These are phyloP conservation scores for Xylaria sp. DNA, from an alignment of 2,329 filamentous ascomycete species.

Conservation along the genomic window DNA sequence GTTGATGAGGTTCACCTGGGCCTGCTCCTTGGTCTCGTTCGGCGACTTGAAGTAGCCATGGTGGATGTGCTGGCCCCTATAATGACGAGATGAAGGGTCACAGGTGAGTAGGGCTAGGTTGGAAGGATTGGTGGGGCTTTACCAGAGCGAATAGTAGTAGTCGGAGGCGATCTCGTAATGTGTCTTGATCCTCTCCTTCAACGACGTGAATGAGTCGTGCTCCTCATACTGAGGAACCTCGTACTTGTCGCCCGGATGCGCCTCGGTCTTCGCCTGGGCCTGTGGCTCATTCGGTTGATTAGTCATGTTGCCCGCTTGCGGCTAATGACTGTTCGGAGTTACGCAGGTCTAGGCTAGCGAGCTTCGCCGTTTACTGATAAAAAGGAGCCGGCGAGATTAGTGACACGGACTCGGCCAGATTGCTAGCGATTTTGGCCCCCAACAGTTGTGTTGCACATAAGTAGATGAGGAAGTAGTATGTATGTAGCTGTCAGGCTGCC, in stretches of 20 bases:
- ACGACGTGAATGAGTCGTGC: slow-evolving; percentile 35
- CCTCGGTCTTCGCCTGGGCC: neutral
- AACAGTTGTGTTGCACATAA: too few relatives aligned
- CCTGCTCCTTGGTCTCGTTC: slow-evolving; percentile 58
- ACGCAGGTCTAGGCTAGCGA: neutral
- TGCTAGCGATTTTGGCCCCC: too few relatives aligned
- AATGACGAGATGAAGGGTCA: neutral
- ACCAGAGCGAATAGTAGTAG: slow-evolving; percentile 65
- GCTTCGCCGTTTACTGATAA: neutral
- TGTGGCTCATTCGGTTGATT: neutral
- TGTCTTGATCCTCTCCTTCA: slow-evolving; percentile 61
- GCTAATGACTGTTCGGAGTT: neutral
- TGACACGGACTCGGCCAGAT: too few relatives aligned
- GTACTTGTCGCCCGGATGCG: slow-evolving; percentile 35
- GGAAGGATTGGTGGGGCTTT: slow-evolving; percentile 25
- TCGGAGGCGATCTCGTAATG: slow-evolving; percentile 65
- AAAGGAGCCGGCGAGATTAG: neutral
- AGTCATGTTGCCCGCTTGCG: neutral
- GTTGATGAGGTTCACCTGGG: slow-evolving; percentile 59
- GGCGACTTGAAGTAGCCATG: slow-evolving; percentile 60
- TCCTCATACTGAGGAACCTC: slow-evolving; percentile 33
- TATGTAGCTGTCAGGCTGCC: too few relatives aligned
- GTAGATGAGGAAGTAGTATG: too few relatives aligned
- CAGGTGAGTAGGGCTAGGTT: too few relatives aligned
- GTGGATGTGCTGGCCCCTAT: slow-evolving; percentile 66